These are phyloP conservation scores for Chaetomiaceae sp. DNA, from an alignment of 2,329 filamentous ascomycete species.

Conservation along the genomic window DNA sequence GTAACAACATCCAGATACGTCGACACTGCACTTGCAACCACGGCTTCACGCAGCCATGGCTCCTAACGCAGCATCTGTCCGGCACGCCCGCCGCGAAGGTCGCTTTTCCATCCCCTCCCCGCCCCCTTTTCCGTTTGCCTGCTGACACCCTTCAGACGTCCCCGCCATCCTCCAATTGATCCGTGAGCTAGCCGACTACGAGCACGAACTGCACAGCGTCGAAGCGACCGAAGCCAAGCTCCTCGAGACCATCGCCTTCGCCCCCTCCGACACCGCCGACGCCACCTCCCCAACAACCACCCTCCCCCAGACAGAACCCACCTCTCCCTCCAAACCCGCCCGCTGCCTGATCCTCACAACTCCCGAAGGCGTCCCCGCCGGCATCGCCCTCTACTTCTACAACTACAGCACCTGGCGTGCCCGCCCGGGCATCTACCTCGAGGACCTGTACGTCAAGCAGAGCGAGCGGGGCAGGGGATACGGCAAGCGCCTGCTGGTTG, in stretches of 20 bases:
- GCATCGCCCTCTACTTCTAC: conserved; percentile 89
- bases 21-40: too few species aligned
- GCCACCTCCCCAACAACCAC: conserved; percentile 27
- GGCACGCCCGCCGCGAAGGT: conserved; percentile 60
- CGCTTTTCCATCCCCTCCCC: not conserved
- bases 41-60: not conserved
- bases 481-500: conserved; percentile 68
- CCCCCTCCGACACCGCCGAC: conserved; percentile 41
- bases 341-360: conserved; percentile 67
- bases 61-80: conserved; percentile 36
- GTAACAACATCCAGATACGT: too few species aligned
- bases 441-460: conserved; percentile 81
- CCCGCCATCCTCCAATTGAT: conserved; percentile 77
- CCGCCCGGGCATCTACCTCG: conserved; percentile 84
- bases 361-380: conserved; percentile 49
- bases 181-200: conserved; percentile 81
- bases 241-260: conserved; percentile 72
- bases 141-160: conserved; percentile 57
- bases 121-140: not conserved
- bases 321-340: conserved; percentile 57
- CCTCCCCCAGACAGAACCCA: conserved; percentile 47
- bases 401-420: conserved; percentile 93
- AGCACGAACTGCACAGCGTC: conserved; percentile 69
- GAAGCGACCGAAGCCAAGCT: conserved; percentile 75
- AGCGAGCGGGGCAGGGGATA: conserved; percentile 71